Evolutionary conservation across 2,329 filamentous ascomycete species (phyloP).

Genomic region (Colletotrichum tofieldiae): DNA sequence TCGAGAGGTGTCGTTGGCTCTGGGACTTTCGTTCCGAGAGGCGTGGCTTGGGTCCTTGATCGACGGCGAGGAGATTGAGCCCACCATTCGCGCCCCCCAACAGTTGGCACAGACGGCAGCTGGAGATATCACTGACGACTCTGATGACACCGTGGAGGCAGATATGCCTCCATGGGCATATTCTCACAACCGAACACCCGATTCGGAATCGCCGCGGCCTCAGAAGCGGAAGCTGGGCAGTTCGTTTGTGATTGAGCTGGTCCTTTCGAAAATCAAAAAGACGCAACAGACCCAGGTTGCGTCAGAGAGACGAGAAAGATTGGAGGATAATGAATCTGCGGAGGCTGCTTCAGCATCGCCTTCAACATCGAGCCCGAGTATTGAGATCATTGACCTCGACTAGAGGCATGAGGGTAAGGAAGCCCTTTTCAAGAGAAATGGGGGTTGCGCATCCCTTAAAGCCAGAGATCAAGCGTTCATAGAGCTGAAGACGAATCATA

Average conservation of each 20-base stretch:
- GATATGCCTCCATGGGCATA: neutral
- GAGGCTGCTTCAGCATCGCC: neutral
- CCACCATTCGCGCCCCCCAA: neutral
- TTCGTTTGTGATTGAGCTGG: conserved; percentile 13
- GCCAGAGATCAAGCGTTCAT: neutral
- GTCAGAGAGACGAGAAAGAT: neutral
- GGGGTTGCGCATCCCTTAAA: neutral
- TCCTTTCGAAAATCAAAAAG: conserved; percentile 22
- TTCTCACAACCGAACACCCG: neutral
- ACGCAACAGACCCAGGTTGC: neutral
- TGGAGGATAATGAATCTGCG: neutral
- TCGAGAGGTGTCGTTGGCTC: conserved; percentile 74
- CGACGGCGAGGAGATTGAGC: conserved; percentile 35
- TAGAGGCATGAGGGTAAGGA: neutral
- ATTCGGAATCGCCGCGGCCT: neutral
- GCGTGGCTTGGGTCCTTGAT: conserved; percentile 63
- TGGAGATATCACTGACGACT: neutral
- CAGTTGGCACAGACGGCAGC: neutral
- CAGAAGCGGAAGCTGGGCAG: conserved; percentile 24
- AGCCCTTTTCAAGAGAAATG: neutral
- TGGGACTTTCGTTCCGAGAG: conserved; percentile 76
- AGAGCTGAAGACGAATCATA: neutral
- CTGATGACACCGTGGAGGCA: neutral
- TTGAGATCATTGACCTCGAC: conserved; percentile 5
- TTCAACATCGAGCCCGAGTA: neutral